These are phyloP conservation scores for Combretum micranthum DNA, from an alignment of 345 rosid species.

Conservation along the genomic window DNA sequence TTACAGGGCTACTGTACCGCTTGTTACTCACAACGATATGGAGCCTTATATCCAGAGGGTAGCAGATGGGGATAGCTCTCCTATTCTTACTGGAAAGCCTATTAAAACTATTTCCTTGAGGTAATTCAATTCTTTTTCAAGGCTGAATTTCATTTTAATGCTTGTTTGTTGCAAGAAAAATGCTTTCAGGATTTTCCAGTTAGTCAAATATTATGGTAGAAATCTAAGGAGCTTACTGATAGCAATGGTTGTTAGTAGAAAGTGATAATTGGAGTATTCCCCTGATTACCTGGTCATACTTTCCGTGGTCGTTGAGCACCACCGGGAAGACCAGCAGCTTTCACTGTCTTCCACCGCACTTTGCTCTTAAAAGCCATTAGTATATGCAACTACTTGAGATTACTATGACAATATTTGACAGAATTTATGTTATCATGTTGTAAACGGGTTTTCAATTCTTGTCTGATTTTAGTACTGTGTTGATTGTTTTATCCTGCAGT, in stretches of 20 bases:
- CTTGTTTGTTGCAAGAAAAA: neutral
- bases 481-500: slow-evolving; percentile 33
- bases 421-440: too few species aligned
- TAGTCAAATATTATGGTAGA: too few species aligned
- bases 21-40: slow-evolving; percentile 63
- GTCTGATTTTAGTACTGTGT: neutral
- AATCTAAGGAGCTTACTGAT: neutral
- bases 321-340: too few species aligned
- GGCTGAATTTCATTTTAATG: too few species aligned
- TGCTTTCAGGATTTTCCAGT: too few species aligned
- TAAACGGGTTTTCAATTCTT: too few species aligned
- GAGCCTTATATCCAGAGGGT: slow-evolving; percentile 64
- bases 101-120: slow-evolving; percentile 75
- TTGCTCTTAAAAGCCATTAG: too few species aligned
- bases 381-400: too few species aligned
- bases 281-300: too few species aligned
- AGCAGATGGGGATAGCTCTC: slow-evolving; percentile 63
- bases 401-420: too few species aligned
- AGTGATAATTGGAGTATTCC: neutral
- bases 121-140: slow-evolving; percentile 14
- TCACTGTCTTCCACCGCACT: too few species aligned
- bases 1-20: slow-evolving; percentile 65
- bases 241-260: neutral
- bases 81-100: slow-evolving; percentile 69
- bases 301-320: too few species aligned